Conservation (phyloP, 441 rosid genomes). For the Geranium incanum region DNA sequence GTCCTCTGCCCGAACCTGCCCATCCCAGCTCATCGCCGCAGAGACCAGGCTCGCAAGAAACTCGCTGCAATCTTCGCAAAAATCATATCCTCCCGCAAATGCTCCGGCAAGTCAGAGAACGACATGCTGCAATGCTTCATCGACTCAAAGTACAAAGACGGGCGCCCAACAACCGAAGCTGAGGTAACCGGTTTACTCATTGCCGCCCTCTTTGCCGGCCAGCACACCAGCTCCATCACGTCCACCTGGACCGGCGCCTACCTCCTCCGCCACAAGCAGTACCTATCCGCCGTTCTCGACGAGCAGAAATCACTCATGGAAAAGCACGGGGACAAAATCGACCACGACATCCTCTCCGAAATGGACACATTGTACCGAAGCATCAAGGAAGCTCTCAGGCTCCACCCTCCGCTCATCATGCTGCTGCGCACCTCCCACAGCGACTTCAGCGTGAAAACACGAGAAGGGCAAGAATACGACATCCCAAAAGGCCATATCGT, state of each 20-base stretch:
- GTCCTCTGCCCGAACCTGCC: constrained; percentile 92
- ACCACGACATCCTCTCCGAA: constrained; percentile 83
- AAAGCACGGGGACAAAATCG: constrained; percentile 76
- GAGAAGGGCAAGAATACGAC: constrained; percentile 77
- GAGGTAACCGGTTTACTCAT: constrained; percentile 94
- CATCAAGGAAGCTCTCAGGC: constrained; percentile 95
- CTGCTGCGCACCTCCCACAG: constrained; percentile 77
- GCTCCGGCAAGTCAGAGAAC: constrained; percentile 58
- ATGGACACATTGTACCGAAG: constrained; percentile 86
- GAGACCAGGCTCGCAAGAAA: constrained; percentile 80
- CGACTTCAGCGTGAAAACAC: constrained; percentile 70
- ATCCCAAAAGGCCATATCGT: constrained; percentile 95
- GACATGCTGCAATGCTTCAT: constrained; percentile 97
- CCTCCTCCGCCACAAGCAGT: constrained; percentile 53
- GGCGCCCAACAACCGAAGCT: constrained; percentile 75
- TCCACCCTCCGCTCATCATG: constrained; percentile 95
- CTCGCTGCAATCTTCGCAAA: constrained; percentile 66
- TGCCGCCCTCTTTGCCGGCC: constrained; percentile 97
- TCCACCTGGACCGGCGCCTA: constrained; percentile 97
- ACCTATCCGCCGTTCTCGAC: constrained; percentile 51
- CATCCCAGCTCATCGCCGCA: constrained; percentile 89
- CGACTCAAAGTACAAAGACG: constrained; percentile 89
- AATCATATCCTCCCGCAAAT: constrained; percentile 74
- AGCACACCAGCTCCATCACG: constrained; percentile 99
- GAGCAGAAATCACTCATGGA: constrained; percentile 70